Evolutionary conservation across 495 filamentous ascomycete genomes (phyloP).

Genomic region (Lasiosphaeriaceae sp.): DNA sequence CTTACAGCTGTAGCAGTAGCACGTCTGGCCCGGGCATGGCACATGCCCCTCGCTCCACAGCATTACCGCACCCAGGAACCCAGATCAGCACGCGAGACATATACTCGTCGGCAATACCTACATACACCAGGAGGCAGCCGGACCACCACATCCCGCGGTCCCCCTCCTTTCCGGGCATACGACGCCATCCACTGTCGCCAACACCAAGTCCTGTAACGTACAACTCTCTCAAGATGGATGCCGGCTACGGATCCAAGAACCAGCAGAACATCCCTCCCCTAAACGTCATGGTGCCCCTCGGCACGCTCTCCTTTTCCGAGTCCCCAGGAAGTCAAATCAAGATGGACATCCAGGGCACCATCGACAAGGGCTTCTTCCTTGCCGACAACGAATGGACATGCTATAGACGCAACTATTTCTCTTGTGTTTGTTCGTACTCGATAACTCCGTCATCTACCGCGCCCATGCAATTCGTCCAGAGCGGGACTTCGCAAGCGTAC

Average conservation of each 20-base stretch:
- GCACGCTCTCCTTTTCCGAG: slow-evolving; percentile 57
- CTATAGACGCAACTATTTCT: slow-evolving; percentile 93
- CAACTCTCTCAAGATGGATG: slow-evolving; percentile 47
- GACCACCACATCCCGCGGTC: slow-evolving; percentile 47
- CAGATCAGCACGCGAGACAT: slow-evolving; percentile 46
- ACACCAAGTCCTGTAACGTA: slow-evolving; percentile 41
- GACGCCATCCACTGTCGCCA: slow-evolving; percentile 51
- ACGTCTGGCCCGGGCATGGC: slow-evolving; percentile 51
- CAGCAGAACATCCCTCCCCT: slow-evolving; percentile 57
- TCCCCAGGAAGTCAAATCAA: slow-evolving; percentile 52
- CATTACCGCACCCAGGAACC: slow-evolving; percentile 44
- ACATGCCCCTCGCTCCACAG: slow-evolving; percentile 49
- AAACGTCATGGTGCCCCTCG: slow-evolving; percentile 51
- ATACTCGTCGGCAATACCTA: slow-evolving; percentile 46
- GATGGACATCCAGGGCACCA: slow-evolving; percentile 76
- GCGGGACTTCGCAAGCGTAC: slow-evolving; percentile 34
- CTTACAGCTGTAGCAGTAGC: slow-evolving; percentile 44
- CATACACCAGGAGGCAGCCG: slow-evolving; percentile 38
- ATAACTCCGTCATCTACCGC: slow-evolving; percentile 49
- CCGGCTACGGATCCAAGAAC: slow-evolving; percentile 35
- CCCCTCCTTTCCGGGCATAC: slow-evolving; percentile 41
- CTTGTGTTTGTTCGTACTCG: slow-evolving; percentile 76
- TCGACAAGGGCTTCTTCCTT: slow-evolving; percentile 90
- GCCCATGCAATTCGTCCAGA: slow-evolving; percentile 37
- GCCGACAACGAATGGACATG: slow-evolving; percentile 90